Base-by-base conservation (phyloP, 106 monocot genomes). In the Apostasia ramifera region DNA sequence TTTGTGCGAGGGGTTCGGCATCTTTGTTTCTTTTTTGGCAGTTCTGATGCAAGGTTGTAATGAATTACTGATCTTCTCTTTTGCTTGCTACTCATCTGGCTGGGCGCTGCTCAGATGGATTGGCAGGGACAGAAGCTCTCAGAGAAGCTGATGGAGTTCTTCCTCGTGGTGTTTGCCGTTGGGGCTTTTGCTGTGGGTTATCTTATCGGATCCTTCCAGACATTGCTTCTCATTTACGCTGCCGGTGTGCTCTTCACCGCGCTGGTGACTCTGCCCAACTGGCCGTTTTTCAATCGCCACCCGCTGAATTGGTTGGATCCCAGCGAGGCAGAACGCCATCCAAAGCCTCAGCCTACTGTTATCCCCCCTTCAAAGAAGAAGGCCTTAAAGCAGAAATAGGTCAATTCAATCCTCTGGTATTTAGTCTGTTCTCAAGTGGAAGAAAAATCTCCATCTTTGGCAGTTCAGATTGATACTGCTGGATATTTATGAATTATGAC, bases 61-160 rank as follows among this genome's bases (percentile, higher is more conserved):
- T 62, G 47, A 37, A 9, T 65, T 65, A 15, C 48, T 65, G 26
- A 4, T 63, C 1, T 61, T 38, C 10, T 15, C 6, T 14, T 46
- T 65, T 50, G 6, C 6, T 50, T 50, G n/a, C 6, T 48, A 0
- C 46, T 44, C 44, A 1, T 62, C n/a, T 45, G 5, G 65, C 47
- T 47, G 5, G 26, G 65, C 37, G 65, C 26, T 26, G 26, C 26
- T 26, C 37, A 86, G 86, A 95, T 92, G 95, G 95, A 95, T 86
- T 95, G 95, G 95, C 91, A 91, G 67, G 95, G 92, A 8, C 95
- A 95, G 74, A 95, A 83, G 67, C 82, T 73, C 40, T 77, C 86
- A 13, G 92, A 95, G 77, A 75, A 81, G 71, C 65, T 95, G 71
- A 95, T 95, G 95, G 86, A 89, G 82, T 76, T 86, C 47, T 77